A percentile compares a stretch with the other conserved stretches of the same genome.
Conservation (phyloP, 306 rosid genomes). For the Bauhinia variegata region DNA sequence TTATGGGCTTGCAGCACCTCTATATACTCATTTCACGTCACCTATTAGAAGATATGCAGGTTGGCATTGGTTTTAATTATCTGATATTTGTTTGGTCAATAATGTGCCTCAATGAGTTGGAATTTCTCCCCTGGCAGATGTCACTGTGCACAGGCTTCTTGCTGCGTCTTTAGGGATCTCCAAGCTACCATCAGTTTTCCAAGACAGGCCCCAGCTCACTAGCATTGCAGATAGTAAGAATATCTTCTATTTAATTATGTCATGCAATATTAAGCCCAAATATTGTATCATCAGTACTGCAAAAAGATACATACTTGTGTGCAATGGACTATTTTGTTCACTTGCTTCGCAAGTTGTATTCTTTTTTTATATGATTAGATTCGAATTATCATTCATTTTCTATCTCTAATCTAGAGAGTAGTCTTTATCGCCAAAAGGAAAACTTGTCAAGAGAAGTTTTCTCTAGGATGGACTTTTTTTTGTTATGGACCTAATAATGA, state of each 20-base stretch:
- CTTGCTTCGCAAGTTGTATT: not conserved
- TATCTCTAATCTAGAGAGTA: not conserved
- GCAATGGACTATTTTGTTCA: not conserved
- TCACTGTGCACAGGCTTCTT: conserved; percentile 91
- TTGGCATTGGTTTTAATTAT: conserved; percentile 31
- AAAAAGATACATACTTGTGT: not conserved
- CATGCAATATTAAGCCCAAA: not conserved
- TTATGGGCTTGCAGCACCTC: conserved; percentile 92
- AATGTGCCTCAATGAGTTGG: conserved; percentile 22
- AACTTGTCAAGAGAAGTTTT: not conserved
- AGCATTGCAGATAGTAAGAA: conserved; percentile 85
- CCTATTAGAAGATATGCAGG: conserved; percentile 99
- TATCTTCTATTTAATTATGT: conserved; percentile 6
- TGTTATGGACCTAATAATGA: conserved; percentile 3
- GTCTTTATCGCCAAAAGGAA: too few species aligned
- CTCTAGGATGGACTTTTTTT: conserved; percentile 9
- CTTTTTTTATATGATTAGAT: conserved; percentile 16
- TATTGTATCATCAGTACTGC: not conserved
- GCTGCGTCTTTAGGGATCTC: conserved; percentile 86
- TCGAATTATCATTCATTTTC: conserved; percentile 13
- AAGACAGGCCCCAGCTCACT: conserved; percentile 74
- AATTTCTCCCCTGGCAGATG: conserved; percentile 60
- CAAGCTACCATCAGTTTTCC: conserved; percentile 77
- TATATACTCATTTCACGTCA: conserved; percentile 96
- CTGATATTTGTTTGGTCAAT: conserved; percentile 28